Base-by-base conservation (phyloP, 306 rosid genomes). In the Lathyrus sativus region DNA sequence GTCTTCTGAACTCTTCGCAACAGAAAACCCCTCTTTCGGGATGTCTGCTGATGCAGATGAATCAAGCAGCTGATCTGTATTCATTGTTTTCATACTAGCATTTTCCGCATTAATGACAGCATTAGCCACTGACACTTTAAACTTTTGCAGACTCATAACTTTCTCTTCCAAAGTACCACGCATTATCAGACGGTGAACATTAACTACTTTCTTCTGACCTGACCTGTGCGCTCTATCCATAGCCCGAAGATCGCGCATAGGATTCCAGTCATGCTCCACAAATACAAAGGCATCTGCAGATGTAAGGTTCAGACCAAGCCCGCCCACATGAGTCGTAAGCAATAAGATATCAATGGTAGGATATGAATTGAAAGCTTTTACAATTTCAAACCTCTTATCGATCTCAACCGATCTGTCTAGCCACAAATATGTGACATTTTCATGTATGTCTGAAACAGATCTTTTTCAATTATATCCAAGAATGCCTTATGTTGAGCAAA, bases 181-280 rank as follows among this genome's bases (percentile, higher is more conserved):
- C 98, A 93, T 93, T 77, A 93, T 93, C 54, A 93, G 84, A 11
- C 98, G 98, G 71, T 93, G 98, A 68, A 90, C 98, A 64, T 90
- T 86, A 70, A 93, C 97, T 15, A 93, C 98, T 67, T 85, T 93
- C 76, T 82, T 85, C 88, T 93, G 98, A n/a, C n/a, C n/a, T n/a
- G n/a, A n/a, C n/a, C n/a, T n/a, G n/a, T n/a, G n/a, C n/a, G n/a
- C n/a, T n/a, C 96, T 88, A 80, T 93, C 96, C 98, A 93, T 93
- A 68, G 89, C 98, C 96, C 88, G 98, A 79, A 75, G 97, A 79
- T 93, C 98, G 12, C 98, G 96, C 97, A 90, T 90, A 26, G 97
- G 98, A 82, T 93, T 93, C 98, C 98, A 93, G 70, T 93, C 98
- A 56, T 93, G 98, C 87, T 93, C 98, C 93, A 93, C 85, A 79